phyloP scores from a whole-genome alignment of 495 filamentous ascomycete species.

The Penicillium roqueforti region DNA sequence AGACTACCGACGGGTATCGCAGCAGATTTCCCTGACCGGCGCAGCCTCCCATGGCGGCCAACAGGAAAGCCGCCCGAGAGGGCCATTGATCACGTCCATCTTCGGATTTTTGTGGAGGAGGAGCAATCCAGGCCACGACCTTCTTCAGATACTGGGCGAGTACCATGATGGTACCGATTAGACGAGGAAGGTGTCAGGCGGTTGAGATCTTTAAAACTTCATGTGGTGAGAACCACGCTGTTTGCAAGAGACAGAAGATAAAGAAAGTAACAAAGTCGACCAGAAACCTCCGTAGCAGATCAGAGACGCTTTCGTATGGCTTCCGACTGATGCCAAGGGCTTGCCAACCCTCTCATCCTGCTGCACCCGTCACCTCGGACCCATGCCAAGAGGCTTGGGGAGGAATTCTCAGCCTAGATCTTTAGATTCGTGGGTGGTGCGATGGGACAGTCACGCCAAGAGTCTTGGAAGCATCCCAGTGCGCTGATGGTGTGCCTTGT shows the following conservation, averaged over 20 bases:
- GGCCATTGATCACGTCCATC: conserved; percentile 28
- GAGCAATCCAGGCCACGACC: conserved; percentile 17
- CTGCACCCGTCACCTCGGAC: not conserved
- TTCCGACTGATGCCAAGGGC: not conserved
- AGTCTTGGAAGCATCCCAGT: not conserved
- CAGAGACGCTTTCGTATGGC: not conserved
- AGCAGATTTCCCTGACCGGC: conserved; percentile 27
- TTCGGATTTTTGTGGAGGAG: conserved; percentile 22
- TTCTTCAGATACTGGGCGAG: conserved; percentile 16
- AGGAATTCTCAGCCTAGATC: not conserved
- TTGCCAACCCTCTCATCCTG: not conserved
- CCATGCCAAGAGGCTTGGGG: conserved; percentile 1
- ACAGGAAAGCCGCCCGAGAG: conserved; percentile 21
- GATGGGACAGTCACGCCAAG: not conserved
- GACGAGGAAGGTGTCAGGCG: not conserved
- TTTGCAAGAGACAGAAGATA: no score
- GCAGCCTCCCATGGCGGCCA: conserved; percentile 27
- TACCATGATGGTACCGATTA: not conserved
- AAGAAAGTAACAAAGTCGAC: not conserved
- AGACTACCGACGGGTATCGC: conserved; percentile 25
- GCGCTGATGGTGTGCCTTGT: not conserved
- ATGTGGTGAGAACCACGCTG: not conserved
- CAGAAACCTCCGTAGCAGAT: not conserved
- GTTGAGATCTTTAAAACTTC: not conserved
- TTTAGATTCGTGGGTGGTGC: not conserved